A percentile compares a stretch with the other conserved stretches of the same genome.
These are phyloP conservation scores for Blepharisma stoltei DNA, from an alignment of 73 alveolate species.

Conservation along the genomic window DNA sequence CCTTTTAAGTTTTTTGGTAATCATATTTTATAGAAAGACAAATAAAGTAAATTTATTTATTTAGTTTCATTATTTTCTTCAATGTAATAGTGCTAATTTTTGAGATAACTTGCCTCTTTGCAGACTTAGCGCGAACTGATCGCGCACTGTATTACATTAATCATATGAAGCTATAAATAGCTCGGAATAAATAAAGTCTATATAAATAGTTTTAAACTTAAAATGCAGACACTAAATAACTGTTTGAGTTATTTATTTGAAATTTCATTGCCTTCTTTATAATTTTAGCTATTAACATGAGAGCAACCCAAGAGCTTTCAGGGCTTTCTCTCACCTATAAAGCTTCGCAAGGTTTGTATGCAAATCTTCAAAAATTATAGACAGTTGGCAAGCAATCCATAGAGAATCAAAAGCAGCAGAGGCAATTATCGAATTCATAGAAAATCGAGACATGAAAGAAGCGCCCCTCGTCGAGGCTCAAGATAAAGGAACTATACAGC, in stretches of 20 bases:
- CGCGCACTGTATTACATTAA: too few species aligned
- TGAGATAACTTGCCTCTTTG: background rate
- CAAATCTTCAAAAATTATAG: background rate
- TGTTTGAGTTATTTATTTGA: too few species aligned
- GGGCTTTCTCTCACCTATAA: background rate
- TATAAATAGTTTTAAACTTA: too few species aligned
- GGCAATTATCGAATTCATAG: background rate
- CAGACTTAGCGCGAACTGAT: conserved; percentile 1
- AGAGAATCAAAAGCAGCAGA: background rate
- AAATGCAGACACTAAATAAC: too few species aligned
- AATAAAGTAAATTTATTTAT: background rate
- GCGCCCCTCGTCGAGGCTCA: background rate
- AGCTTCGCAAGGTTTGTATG: background rate
- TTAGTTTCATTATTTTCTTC: background rate
- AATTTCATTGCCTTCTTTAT: too few species aligned
- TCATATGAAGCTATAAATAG: too few species aligned
- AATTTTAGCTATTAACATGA: background rate
- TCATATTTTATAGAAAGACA: background rate
- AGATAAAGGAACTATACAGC: conserved; percentile 20
- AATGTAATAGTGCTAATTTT: too few species aligned
- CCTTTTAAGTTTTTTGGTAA: background rate
- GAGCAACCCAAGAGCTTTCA: background rate
- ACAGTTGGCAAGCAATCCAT: background rate
- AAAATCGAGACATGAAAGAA: conserved; percentile 11
- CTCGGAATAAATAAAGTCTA: too few species aligned